Evolutionary conservation across 768 basidiomycete species (phyloP).

Genomic region (Tylopilus vinaceipallidus): DNA sequence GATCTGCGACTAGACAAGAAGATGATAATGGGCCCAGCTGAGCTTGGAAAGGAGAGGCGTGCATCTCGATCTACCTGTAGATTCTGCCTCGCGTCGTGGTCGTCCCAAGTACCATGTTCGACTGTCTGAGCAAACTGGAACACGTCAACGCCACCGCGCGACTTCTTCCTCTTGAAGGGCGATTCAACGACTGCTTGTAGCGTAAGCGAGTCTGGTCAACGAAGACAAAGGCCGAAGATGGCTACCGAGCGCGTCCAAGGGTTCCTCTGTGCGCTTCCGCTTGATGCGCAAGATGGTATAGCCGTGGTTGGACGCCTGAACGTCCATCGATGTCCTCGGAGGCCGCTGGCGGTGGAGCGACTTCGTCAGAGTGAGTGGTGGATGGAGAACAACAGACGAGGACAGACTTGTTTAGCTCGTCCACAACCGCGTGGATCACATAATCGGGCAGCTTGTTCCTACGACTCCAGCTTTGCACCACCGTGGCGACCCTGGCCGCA

Average conservation of each 20-base stretch:
- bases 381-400: neutral
- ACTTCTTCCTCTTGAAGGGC: conserved; percentile 57
- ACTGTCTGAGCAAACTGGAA: conserved; percentile 84
- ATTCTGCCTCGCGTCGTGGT: conserved; percentile 51
- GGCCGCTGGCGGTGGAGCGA: neutral
- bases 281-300: conserved; percentile 82
- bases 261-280: conserved; percentile 78
- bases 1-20: conserved; percentile 48
- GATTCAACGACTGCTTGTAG: conserved; percentile 58
- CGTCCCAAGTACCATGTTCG: conserved; percentile 66
- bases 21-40: neutral
- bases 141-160: conserved; percentile 52
- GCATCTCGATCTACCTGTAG: conserved; percentile 51
- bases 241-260: conserved; percentile 76
- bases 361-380: neutral
- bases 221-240: conserved; percentile 11
- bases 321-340: conserved; percentile 18
- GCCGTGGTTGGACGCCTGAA: conserved; percentile 33
- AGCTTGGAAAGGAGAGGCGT: neutral
- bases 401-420: too few relatives aligned
- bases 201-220: conserved; percentile 14
- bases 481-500: too few relatives aligned
- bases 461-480: neutral
- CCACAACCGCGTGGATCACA: conserved; percentile 13
- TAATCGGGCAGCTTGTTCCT: conserved; percentile 2